Conservation (phyloP, 768 basidiomycete species). For the Serendipita sp. region DNA sequence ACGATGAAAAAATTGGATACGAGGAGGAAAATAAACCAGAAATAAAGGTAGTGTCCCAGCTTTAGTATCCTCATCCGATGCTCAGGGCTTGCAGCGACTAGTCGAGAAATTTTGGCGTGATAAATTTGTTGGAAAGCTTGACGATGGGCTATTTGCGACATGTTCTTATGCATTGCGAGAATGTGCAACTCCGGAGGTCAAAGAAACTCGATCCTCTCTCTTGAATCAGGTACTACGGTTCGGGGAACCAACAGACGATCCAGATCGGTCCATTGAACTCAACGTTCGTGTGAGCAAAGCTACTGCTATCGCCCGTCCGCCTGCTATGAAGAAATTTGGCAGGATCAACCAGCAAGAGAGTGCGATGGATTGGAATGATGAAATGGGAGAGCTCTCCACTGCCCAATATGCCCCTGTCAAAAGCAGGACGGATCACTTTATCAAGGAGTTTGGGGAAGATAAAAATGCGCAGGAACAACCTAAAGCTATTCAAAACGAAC, state of each 20-base stretch:
- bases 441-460: background rate
- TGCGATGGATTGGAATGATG: background rate
- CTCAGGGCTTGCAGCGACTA: constrained; percentile 28
- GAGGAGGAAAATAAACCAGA: constrained; percentile 49
- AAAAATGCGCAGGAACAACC: constrained; percentile 7
- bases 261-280: constrained; percentile 62
- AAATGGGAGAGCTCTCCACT: background rate
- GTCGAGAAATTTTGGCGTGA: constrained; percentile 59
- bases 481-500: constrained; percentile 19
- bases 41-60: constrained; percentile 41
- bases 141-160: constrained; percentile 41
- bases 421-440: background rate
- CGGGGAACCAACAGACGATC: constrained; percentile 50
- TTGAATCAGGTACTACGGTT: constrained; percentile 52
- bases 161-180: constrained; percentile 49
- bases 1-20: constrained; percentile 48
- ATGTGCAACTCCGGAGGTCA: constrained; percentile 43
- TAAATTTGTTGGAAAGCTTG: constrained; percentile 25
- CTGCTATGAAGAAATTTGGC: constrained; percentile 64
- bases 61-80: background rate
- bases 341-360: background rate
- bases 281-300: constrained; percentile 63
- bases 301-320: constrained; percentile 50
- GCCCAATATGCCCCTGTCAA: background rate
- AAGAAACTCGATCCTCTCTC: constrained; percentile 48